Evolutionary conservation across 2,329 filamentous ascomycete genomes (phyloP).

Genomic region (Nectriaceae sp.): DNA sequence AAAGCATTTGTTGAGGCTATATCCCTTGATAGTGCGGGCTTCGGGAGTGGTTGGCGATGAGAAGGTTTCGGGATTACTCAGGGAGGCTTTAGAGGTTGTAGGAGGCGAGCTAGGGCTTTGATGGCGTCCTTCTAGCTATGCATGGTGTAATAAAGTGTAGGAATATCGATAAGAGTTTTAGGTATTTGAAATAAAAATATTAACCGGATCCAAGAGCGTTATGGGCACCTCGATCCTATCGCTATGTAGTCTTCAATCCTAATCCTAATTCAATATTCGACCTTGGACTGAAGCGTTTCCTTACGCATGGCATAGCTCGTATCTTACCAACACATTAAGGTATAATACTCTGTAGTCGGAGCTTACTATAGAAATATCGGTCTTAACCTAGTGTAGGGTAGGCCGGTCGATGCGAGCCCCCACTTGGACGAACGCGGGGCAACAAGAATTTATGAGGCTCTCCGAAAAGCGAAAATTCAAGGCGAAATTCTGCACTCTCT

Average conservation of each 20-base stretch:
- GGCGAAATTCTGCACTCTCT: neutral
- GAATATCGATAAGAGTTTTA: too few relatives aligned
- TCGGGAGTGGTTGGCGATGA: slow-evolving; percentile 60
- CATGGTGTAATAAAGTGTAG: too few relatives aligned
- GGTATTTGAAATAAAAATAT: too few relatives aligned
- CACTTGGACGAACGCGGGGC: slow-evolving; percentile 28
- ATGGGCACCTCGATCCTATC: too few relatives aligned
- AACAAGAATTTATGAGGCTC: slow-evolving; percentile 23
- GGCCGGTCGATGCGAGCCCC: slow-evolving; percentile 12
- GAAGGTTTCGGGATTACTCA: slow-evolving; percentile 58
- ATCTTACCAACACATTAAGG: too few relatives aligned
- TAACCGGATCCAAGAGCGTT: too few relatives aligned
- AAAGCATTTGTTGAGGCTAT: slow-evolving; percentile 79
- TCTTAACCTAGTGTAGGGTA: slow-evolving; percentile 9
- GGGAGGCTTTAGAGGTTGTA: slow-evolving; percentile 62
- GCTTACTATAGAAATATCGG: neutral
- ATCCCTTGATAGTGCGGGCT: slow-evolving; percentile 72
- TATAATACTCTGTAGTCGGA: too few relatives aligned
- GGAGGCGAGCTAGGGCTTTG: slow-evolving; percentile 49
- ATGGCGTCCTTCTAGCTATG: too few relatives aligned
- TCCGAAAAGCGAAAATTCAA: slow-evolving; percentile 12
- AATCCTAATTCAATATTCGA: too few relatives aligned
- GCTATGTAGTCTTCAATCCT: too few relatives aligned
- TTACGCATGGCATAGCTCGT: too few relatives aligned
- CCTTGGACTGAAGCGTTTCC: too few relatives aligned